Evolutionary conservation across 1,284 basidiomycete species (phyloP).

Genomic region (Pseudozyma tsukubaensis): DNA sequence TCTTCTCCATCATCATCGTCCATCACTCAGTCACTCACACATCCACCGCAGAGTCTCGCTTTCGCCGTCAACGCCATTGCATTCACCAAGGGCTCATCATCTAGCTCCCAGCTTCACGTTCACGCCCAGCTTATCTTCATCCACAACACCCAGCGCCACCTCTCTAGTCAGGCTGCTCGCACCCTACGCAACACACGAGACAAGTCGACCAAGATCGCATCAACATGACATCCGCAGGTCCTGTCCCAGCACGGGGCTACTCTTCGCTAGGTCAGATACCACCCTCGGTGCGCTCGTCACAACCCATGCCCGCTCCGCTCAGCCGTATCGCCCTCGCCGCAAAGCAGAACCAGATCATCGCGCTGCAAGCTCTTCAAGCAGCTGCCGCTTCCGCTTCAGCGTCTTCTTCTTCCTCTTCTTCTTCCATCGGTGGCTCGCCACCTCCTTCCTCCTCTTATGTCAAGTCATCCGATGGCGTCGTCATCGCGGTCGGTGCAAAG

Average conservation of each 20-base stretch:
- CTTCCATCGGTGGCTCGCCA: slow-evolving; percentile 33
- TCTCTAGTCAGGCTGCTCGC: background rate
- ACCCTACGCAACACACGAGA: too few relatives aligned
- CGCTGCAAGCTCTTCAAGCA: slow-evolving; percentile 47
- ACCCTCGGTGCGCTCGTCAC: slow-evolving; percentile 26
- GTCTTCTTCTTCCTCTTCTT: slow-evolving; percentile 36
- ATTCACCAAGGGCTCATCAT: background rate
- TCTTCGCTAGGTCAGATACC: slow-evolving; percentile 15
- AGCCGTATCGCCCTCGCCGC: slow-evolving; percentile 45
- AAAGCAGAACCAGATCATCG: slow-evolving; percentile 49
- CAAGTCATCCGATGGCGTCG: slow-evolving; percentile 17
- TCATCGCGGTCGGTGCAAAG: slow-evolving; percentile 19
- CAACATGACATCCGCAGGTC: slow-evolving; percentile 35
- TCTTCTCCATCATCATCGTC: slow-evolving; percentile 1
- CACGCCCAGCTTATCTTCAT: background rate
- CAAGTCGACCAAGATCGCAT: background rate
- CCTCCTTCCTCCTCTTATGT: slow-evolving; percentile 27
- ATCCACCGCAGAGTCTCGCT: background rate
- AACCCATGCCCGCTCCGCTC: slow-evolving; percentile 48
- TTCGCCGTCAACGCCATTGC: background rate
- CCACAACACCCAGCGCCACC: background rate
- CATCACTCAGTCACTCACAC: background rate
- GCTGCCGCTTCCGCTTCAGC: slow-evolving; percentile 32
- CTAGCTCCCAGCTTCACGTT: background rate
- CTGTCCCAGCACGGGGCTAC: slow-evolving; percentile 29